Conservation (phyloP, 164 flowering plant genomes). For the Vitis amurensis region DNA sequence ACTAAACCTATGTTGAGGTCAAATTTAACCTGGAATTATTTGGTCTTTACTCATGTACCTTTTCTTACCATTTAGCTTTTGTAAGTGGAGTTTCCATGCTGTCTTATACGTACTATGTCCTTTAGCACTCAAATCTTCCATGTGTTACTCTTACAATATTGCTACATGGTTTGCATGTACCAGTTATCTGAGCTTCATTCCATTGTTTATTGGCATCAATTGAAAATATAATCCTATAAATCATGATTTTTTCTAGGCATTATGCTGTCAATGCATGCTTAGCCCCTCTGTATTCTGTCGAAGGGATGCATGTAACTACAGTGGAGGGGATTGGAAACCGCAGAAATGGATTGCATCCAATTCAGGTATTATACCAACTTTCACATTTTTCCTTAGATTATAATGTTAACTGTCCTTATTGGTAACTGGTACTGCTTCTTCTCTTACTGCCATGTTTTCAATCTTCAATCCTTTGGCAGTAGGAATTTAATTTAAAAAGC, state of each 20-base stretch:
- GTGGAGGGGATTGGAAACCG: conserved; percentile 90
- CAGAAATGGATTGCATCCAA: conserved; percentile 78
- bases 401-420: neutral
- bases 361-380: conserved; percentile 55
- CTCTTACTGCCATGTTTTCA: neutral
- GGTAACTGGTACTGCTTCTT: neutral
- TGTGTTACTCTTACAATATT: no score
- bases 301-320: conserved; percentile 97
- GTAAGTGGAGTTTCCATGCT: no score
- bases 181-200: no score
- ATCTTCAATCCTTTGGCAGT: neutral
- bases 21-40: no score
- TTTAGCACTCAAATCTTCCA: no score
- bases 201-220: neutral
- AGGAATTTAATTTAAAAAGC: no score
- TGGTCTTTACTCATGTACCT: no score
- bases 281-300: conserved; percentile 95
- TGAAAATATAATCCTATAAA: neutral
- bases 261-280: conserved; percentile 93
- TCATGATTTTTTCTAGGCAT: conserved; percentile 49
- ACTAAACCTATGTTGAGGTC: no score
- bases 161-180: no score
- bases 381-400: neutral
- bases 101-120: no score
- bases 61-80: no score